phyloP scores from a whole-genome alignment of 176 grass and related monocot genomes.

The Pontederia crassipes region DNA sequence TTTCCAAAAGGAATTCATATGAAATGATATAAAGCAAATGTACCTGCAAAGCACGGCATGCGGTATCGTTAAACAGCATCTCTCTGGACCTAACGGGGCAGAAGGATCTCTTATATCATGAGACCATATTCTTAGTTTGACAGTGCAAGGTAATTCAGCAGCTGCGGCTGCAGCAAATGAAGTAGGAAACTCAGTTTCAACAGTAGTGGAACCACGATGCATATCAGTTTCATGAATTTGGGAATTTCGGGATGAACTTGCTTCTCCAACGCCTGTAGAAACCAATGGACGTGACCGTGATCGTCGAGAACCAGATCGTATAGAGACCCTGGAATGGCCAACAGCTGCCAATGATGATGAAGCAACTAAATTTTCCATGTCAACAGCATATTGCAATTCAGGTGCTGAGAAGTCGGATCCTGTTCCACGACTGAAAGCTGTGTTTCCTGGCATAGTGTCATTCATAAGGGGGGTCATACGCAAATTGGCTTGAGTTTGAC shows the following conservation, averaged over 20 bases:
- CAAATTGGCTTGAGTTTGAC: conserved; percentile 52
- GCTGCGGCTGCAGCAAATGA: conserved; percentile 48
- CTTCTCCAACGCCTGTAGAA: conserved; percentile 40
- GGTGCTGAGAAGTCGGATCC: conserved; percentile 25
- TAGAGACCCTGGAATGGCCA: conserved; percentile 28
- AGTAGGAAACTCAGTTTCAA: conserved; percentile 55
- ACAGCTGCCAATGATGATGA: conserved; percentile 27
- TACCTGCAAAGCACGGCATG: conserved; percentile 99
- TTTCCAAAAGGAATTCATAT: conserved; percentile 8
- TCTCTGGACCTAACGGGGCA: conserved; percentile 30
- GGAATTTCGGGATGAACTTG: conserved; percentile 29
- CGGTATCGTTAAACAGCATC: conserved; percentile 66
- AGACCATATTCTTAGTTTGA: conserved; percentile 95
- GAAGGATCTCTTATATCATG: conserved; percentile 62
- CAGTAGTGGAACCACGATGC: conserved; percentile 42
- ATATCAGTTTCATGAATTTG: conserved; percentile 59
- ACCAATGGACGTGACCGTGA: conserved; percentile 23
- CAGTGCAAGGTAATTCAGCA: conserved; percentile 93
- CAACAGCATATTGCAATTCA: conserved; percentile 23
- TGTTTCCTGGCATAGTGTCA: conserved; percentile 22
- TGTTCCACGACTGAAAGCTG: conserved; percentile 13
- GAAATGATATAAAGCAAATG: conserved; percentile 15
- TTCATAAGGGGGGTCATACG: conserved; percentile 24
- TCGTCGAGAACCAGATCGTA: conserved; percentile 26
- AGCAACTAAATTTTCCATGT: conserved; percentile 29